Evolutionary conservation across 257 asterid species (phyloP), one percentile per base, ranked within the genome.

Genomic region (Solanum lycopersicoides): DNA sequence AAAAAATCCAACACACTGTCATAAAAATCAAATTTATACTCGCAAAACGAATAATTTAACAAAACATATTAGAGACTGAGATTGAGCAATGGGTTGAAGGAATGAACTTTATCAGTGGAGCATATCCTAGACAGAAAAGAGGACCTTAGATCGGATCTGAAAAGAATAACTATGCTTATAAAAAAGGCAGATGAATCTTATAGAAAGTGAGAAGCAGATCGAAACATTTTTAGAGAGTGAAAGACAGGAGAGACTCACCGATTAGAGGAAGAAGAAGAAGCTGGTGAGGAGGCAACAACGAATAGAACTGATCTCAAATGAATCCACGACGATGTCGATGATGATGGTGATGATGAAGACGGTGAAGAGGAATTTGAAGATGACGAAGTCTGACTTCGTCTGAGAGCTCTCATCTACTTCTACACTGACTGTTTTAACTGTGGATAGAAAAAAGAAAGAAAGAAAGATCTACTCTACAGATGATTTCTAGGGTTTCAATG

Each of bases 261-360:
- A 92, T 94, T 91, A 89, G 94, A 89, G 86, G 98, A 90, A 89
- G 98, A 91, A 82, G 92, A 90, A 91, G 94, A 89, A 87, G 98
- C 96, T 83, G 95, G 96, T 88, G 99, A 93, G 86, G 98, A 94
- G 42, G 98, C 95, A 76, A 95, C 95, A 72, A 96, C 89, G 91
- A 93, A 95, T 88, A 95, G 92, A 89, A 95, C 97, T 95, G 99
- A 96, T 94, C 99, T 95, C 94, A 96, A 92, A 89, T 95, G 96
- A 91, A 94, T 92, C 99, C 98, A 95, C 90, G 98, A 93, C 74
- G 94, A 93, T 74, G 98, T 91, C 86, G 92, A 88, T 16, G 96
- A 89, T 3, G 96, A 93, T 37, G 98, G 91, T 59, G 97, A 92
- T 6, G 98, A 91, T 11, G 91, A 96, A 77, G 97, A 91, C 88